Conservation (phyloP, 176 grass and related monocot genomes). For the Triticum monococcum region DNA sequence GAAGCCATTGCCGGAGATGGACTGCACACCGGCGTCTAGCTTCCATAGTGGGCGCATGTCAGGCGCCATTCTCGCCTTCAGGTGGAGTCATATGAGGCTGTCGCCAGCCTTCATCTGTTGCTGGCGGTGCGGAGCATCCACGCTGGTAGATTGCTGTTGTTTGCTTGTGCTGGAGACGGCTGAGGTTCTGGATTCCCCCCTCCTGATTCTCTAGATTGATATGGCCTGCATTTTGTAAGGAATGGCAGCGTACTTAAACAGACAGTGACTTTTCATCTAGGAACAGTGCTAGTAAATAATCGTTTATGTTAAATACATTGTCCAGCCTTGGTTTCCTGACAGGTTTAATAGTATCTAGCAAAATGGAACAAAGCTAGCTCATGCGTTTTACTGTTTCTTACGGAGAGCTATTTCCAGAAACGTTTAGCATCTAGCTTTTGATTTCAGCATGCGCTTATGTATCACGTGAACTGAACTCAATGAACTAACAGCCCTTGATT, state of each 20-base stretch:
- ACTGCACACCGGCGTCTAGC: neutral
- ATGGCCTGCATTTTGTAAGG: slow-evolving; percentile 28
- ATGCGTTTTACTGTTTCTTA: neutral
- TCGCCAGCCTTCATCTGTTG: slow-evolving; percentile 21
- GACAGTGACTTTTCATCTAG: neutral
- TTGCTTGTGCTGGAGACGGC: slow-evolving; percentile 13
- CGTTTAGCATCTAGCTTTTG: neutral
- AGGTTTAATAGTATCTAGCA: neutral
- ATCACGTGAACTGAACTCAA: neutral
- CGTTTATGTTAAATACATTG: neutral
- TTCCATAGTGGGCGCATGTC: neutral
- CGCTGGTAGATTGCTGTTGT: slow-evolving; percentile 38
- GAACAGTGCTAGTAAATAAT: neutral
- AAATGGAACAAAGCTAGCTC: neutral
- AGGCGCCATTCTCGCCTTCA: neutral
- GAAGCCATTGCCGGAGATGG: neutral
- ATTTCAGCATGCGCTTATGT: neutral
- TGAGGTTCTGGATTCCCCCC: slow-evolving; percentile 13
- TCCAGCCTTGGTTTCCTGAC: neutral
- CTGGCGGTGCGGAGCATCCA: slow-evolving; percentile 48
- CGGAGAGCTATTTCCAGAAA: neutral
- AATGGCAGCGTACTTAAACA: neutral
- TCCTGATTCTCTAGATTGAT: slow-evolving; percentile 15
- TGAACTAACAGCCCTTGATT: neutral
- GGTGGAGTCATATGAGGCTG: neutral